Evolutionary conservation across 2,329 filamentous ascomycete genomes (phyloP).

Genomic region (Scytalidium lignicola): DNA sequence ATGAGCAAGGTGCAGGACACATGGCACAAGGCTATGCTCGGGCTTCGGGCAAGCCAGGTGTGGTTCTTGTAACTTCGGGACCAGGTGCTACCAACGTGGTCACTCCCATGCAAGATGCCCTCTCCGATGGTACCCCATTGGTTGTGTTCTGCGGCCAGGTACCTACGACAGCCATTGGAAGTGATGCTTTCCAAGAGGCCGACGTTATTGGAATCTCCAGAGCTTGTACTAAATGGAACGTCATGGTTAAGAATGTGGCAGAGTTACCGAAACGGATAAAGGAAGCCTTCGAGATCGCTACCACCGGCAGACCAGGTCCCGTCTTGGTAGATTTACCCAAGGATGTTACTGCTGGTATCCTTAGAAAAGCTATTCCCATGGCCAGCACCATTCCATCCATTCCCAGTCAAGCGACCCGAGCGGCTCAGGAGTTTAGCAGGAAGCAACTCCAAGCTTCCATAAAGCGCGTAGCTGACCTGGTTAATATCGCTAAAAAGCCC

Average conservation of each 20-base stretch:
- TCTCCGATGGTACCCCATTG: slow-evolving; percentile 93
- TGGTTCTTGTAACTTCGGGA: slow-evolving; percentile 93
- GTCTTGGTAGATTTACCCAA: slow-evolving; percentile 95
- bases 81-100: slow-evolving; percentile 95
- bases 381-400: slow-evolving; percentile 59
- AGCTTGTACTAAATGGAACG: slow-evolving; percentile 98
- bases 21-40: slow-evolving; percentile 98
- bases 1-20: slow-evolving; percentile 96
- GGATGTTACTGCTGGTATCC: slow-evolving; percentile 83
- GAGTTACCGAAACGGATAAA: slow-evolving; percentile 93
- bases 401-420: slow-evolving; percentile 80
- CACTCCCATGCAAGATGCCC: slow-evolving; percentile 92
- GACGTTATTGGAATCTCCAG: slow-evolving; percentile 92
- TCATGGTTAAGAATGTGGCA: slow-evolving; percentile 93
- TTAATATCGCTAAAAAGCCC: slow-evolving; percentile 89
- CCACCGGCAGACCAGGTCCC: slow-evolving; percentile 85
- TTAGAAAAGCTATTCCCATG: slow-evolving; percentile 74
- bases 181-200: slow-evolving; percentile 94
- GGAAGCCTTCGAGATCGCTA: slow-evolving; percentile 97
- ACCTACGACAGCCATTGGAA: slow-evolving; percentile 81
- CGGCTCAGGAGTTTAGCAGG: slow-evolving; percentile 67
- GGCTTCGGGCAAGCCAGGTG: slow-evolving; percentile 87
- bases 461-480: slow-evolving; percentile 68
- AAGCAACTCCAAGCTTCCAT: slow-evolving; percentile 72
- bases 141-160: slow-evolving; percentile 97